Evolutionary conservation across 2,329 filamentous ascomycete genomes (phyloP), one percentile per base, ranked within the genome.

Genomic region (Metarhizium robertsii): DNA sequence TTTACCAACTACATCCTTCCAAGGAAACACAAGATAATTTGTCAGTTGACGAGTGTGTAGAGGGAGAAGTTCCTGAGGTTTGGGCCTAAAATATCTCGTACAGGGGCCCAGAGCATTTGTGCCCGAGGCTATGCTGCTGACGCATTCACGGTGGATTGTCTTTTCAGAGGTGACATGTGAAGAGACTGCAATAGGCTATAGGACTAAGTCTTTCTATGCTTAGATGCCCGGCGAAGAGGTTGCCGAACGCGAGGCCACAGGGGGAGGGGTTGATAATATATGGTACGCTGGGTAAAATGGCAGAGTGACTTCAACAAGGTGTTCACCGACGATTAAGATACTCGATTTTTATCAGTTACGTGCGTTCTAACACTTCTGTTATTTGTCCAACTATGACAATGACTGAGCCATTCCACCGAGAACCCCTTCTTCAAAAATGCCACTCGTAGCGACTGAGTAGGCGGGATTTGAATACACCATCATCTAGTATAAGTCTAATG

Each of bases 181-280:
- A 7, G 55, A 58, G 5, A 54, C 72, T 38, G 55, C 60, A 25
- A 65, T 68, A 6, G 72, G 69, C 66, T 67, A 73, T 51, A 69
- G 70, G 1, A 58, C 55, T 1, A 58, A 64, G 18, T 69, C 72
- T 34, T 53, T 29, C 11, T 68, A 71, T 43, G 63, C 65, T 1
- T 70, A 69, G 1, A 62, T 72, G 69, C 52, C 66, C 74, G 63
- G 67, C 69, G 1, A 61, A 70, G 30, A 60, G 61, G 13, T 50
- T 76, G 34, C 70, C 68, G 2, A 61, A 72, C 38, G 61, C 62
- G 4, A 58, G 58, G 3, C 57, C 74, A 10, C 58, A 25, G 25
- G 25, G 25, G 25, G 60, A 2, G 71, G 72, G 57, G 70, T 66
- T 43, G 62, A 64, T 1, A 67, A 71, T 7, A 67, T 61, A 3